phyloP scores from a whole-genome alignment of 1,284 basidiomycete genomes.

The Vanrija sp. region DNA sequence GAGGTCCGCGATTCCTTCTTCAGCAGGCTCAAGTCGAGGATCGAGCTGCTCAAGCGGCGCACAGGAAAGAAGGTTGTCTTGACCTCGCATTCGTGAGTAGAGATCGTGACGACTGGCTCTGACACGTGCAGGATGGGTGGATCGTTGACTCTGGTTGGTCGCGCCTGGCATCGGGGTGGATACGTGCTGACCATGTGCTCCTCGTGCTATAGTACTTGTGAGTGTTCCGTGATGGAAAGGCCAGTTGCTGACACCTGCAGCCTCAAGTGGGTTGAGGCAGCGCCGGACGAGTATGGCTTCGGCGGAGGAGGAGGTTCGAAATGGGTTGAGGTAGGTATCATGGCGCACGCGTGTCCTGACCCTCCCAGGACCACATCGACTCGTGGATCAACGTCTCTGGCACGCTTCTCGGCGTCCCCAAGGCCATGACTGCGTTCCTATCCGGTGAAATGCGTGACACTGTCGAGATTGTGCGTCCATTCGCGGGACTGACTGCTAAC shows the following conservation, averaged over 20 bases:
- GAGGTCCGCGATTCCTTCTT: slow-evolving; percentile 94
- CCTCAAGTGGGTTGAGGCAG: slow-evolving; percentile 93
- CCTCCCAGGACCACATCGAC: slow-evolving; percentile 66
- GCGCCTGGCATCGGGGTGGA: too few species aligned
- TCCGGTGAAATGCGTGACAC: slow-evolving; percentile 95
- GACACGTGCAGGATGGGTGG: slow-evolving; percentile 67
- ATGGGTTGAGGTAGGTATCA: slow-evolving; percentile 77
- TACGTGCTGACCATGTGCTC: slow-evolving; percentile 1
- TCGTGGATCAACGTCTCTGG: slow-evolving; percentile 80
- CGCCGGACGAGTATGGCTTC: slow-evolving; percentile 54
- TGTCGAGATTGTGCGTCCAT: slow-evolving; percentile 58
- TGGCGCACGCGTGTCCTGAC: neutral
- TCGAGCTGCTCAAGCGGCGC: slow-evolving; percentile 74
- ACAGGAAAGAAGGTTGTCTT: slow-evolving; percentile 80
- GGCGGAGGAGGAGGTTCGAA: slow-evolving; percentile 74
- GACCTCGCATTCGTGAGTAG: slow-evolving; percentile 63
- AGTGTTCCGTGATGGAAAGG: slow-evolving; percentile 40
- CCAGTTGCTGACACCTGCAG: slow-evolving; percentile 48
- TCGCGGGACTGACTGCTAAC: slow-evolving; percentile 7
- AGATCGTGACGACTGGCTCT: neutral
- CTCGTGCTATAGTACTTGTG: slow-evolving; percentile 37
- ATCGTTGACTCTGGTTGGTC: slow-evolving; percentile 54
- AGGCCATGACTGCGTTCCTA: slow-evolving; percentile 92
- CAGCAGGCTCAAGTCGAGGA: slow-evolving; percentile 74
- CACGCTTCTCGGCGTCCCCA: slow-evolving; percentile 72